A percentile compares a stretch with the other conserved stretches of the same genome.
Conservation (phyloP, 148 eudicot genomes). For the Simmondsia chinensis region DNA sequence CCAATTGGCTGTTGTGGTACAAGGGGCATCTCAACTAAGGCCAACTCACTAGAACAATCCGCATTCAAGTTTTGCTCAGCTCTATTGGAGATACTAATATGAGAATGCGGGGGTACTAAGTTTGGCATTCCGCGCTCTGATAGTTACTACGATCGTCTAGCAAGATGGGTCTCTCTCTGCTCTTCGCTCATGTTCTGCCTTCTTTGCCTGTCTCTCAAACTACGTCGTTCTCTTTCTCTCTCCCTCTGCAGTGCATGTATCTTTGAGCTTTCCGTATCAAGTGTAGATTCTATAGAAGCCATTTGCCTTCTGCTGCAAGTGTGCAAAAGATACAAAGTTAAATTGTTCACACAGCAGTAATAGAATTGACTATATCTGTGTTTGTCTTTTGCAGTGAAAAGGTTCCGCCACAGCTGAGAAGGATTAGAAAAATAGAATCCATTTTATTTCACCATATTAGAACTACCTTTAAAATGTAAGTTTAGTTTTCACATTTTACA, state of each 20-base stretch:
- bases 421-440: no score
- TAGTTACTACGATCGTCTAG: conserved; percentile 59
- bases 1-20: no score
- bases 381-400: conserved; percentile 1
- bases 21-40: no score
- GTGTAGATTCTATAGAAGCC: conserved; percentile 12
- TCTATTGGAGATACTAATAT: no score
- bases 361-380: neutral
- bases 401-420: no score
- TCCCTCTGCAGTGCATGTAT: conserved; percentile 26
- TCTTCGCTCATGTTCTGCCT: conserved; percentile 53
- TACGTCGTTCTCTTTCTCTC: conserved; percentile 42
- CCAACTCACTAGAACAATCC: neutral
- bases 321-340: no score
- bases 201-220: conserved; percentile 44
- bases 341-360: neutral
- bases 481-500: no score
- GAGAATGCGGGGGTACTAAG: neutral
- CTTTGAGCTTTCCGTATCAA: conserved; percentile 9
- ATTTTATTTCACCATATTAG: no score
- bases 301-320: neutral
- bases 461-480: no score
- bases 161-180: conserved; percentile 49
- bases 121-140: conserved; percentile 35
- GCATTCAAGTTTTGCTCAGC: neutral